Evolutionary conservation across 2,329 filamentous ascomycete species (phyloP).

Genomic region (Bipolaris oryzae): DNA sequence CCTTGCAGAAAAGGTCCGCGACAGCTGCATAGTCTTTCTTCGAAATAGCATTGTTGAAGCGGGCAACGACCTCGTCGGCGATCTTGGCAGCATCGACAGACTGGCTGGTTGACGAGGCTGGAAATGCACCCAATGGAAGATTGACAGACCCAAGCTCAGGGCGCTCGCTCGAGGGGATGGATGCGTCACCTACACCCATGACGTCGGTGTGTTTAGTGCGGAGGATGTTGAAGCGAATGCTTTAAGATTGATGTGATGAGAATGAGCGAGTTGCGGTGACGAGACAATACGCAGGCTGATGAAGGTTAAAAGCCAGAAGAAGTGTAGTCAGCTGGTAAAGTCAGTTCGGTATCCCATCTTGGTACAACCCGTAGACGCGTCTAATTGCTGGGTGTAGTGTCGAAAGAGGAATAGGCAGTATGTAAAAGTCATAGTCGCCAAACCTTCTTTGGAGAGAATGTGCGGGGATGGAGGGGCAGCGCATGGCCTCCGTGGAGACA

Average conservation of each 20-base stretch:
- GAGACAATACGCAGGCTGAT: neutral
- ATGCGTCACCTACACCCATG: constrained; percentile 32
- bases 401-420: neutral
- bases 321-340: neutral
- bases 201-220: constrained; percentile 1
- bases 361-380: constrained; percentile 8
- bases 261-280: neutral
- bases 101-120: constrained; percentile 34
- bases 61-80: constrained; percentile 48
- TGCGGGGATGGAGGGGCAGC: constrained; percentile 10
- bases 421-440: constrained; percentile 11
- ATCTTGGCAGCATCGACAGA: constrained; percentile 48
- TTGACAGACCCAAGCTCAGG: constrained; percentile 63
- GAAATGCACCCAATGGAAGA: constrained; percentile 56
- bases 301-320: neutral
- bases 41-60: constrained; percentile 52
- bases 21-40: constrained; percentile 42
- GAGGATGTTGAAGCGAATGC: neutral
- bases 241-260: neutral
- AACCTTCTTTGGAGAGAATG: constrained; percentile 16
- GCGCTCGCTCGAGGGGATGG: constrained; percentile 51
- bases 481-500: constrained; percentile 10
- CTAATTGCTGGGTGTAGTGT: neutral
- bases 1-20: constrained; percentile 55
- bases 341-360: constrained; percentile 10